Evolutionary conservation across 2,329 filamentous ascomycete species (phyloP), one percentile per base, ranked within the genome.

Genomic region (Aspergillus sp.): DNA sequence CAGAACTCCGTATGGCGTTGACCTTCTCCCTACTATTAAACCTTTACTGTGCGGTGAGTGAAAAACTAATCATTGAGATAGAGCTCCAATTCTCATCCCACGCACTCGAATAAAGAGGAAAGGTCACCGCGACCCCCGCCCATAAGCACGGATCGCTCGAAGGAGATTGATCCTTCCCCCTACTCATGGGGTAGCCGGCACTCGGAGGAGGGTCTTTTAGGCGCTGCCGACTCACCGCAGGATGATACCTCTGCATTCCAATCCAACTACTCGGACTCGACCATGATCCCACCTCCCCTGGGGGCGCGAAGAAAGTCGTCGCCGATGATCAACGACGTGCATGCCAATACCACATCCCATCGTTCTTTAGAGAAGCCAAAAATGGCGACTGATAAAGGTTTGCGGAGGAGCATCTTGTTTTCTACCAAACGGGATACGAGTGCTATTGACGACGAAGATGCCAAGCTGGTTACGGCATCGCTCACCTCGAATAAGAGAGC

Each of bases 111-210:
- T 19, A 68, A 61, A 49, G 65, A 68, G 14, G 66, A 64, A 33
- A 70, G 64, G 37, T 59, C 63, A 35, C 56, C 70, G 19, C 67
- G 68, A n/a, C 71, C 76, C 15, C 56, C 73, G 23, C 77, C 81
- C 9, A 77, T 82, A 56, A 75, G 73, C 49, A 77, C 77, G 52
- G 73, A 81, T 62, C 72, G 72, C 55, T 74, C 75, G 33, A 69
- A 74, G 53, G 68, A 76, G 31, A 70, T 81, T 17, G 79, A 81
- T 53, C 70, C 77, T 17, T 80, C 81, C 15, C 79, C 80, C 53
- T 79, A 79, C 62, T 83, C 82, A 27, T 82, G 79, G 78, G 78
- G 77, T 53, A 83, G 81, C 64, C 78, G 77, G 52, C 76, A 77
- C 51, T 83, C 81, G 2, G 74, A 73, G 53, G 81, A 84, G 52